These are phyloP conservation scores for Fusarium staphyleae DNA, from an alignment of 2,329 filamentous ascomycete genomes.

Conservation along the genomic window DNA sequence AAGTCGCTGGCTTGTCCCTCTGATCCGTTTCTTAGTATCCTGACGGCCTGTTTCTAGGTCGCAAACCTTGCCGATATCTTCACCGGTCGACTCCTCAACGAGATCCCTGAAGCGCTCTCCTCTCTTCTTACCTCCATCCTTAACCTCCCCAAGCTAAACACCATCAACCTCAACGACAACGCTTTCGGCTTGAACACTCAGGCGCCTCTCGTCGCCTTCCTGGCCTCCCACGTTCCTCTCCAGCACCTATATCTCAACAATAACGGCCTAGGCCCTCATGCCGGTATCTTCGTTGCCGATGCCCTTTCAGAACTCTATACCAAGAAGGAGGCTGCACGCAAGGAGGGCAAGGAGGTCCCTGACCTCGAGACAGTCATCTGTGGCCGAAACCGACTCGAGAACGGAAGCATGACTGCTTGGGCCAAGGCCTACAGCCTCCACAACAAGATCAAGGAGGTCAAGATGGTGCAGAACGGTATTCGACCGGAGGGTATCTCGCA, in stretches of 20 bases:
- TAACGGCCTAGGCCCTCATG: conserved; percentile 93
- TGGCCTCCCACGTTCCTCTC: conserved; percentile 85
- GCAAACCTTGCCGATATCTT: conserved; percentile 98
- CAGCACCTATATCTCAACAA: conserved; percentile 97
- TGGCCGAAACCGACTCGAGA: conserved; percentile 93
- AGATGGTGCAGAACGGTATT: conserved; percentile 99
- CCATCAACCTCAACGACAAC: conserved; percentile 96
- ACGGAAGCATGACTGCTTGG: conserved; percentile 96
- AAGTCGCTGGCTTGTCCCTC: conserved; percentile 35
- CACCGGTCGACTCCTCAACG: conserved; percentile 88
- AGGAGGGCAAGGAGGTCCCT: conserved; percentile 74
- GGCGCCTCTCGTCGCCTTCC: conserved; percentile 89
- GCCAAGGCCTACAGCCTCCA: conserved; percentile 86
- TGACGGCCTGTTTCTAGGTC: conserved; percentile 53
- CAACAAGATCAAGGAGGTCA: conserved; percentile 80
- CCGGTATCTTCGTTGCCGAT: conserved; percentile 87
- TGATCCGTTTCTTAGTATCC: background rate
- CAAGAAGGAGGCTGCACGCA: conserved; percentile 81
- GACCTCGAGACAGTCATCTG: conserved; percentile 96
- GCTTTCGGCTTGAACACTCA: conserved; percentile 96
- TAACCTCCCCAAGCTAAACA: conserved; percentile 84
- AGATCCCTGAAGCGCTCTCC: conserved; percentile 90
- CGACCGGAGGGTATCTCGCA: conserved; percentile 89
- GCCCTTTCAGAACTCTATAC: conserved; percentile 82
- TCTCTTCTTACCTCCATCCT: conserved; percentile 86